These are phyloP conservation scores for Neofusicoccum kwambonambiense DNA, from an alignment of 2,329 filamentous ascomycete genomes.

Conservation along the genomic window DNA sequence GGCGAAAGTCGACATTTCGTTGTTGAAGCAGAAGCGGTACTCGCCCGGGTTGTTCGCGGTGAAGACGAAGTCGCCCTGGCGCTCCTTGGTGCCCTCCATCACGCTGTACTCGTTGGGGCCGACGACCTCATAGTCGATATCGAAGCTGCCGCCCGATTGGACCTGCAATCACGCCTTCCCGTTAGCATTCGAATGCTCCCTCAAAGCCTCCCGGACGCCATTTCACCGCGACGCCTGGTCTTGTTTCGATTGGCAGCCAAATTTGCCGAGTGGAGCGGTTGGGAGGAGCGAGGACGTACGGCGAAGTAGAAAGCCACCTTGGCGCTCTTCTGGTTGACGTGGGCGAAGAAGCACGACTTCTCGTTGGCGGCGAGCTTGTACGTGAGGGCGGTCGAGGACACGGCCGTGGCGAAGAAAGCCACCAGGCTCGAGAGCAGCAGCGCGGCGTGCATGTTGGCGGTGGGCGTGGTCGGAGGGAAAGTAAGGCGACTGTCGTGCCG, in stretches of 20 bases:
- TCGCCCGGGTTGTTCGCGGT: constrained; percentile 85
- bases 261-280: not conserved
- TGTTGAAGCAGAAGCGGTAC: constrained; percentile 97
- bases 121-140: constrained; percentile 87
- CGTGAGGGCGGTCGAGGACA: constrained; percentile 85
- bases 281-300: constrained; percentile 53
- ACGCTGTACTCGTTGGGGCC: constrained; percentile 80
- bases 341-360: constrained; percentile 91
- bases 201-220: not conserved
- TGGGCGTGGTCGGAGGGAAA: not conserved
- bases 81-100: constrained; percentile 82
- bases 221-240: no score
- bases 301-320: constrained; percentile 99
- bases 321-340: constrained; percentile 71
- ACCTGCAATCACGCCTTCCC: constrained; percentile 57
- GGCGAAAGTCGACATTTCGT: constrained; percentile 95
- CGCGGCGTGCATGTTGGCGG: constrained; percentile 35
- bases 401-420: constrained; percentile 67
- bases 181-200: not conserved
- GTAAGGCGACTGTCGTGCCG: not conserved
- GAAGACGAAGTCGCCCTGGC: constrained; percentile 97
- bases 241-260: not conserved
- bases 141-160: constrained; percentile 96
- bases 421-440: constrained; percentile 52
- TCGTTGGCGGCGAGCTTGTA: constrained; percentile 90